These are phyloP conservation scores for Peribolospora kevripleyi DNA, from an alignment of 768 basidiomycete genomes.

Conservation along the genomic window DNA sequence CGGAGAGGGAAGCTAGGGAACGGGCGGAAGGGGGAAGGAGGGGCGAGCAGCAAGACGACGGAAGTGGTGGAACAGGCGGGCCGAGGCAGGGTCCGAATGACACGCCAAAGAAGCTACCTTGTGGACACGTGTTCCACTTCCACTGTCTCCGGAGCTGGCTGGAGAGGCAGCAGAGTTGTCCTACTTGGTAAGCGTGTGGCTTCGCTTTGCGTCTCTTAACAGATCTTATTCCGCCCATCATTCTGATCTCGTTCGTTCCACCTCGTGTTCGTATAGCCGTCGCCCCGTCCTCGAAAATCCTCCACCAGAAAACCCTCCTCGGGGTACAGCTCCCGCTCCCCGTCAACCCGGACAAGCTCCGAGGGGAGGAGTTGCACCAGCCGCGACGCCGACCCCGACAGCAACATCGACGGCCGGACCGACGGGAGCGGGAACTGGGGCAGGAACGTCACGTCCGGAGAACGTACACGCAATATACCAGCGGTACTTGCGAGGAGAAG, in stretches of 20 bases:
- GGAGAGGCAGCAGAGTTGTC: slow-evolving; percentile 94
- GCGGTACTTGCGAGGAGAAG: no score
- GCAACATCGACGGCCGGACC: no score
- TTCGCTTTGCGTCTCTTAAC: slow-evolving; percentile 1
- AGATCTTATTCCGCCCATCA: slow-evolving; percentile 5
- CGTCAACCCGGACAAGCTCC: no score
- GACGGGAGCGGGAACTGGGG: no score
- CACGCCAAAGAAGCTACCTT: slow-evolving; percentile 85
- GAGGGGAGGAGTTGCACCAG: no score
- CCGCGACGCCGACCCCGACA: no score
- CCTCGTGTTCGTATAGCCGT: slow-evolving; percentile 27
- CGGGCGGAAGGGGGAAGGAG: slow-evolving; percentile 10
- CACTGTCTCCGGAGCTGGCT: slow-evolving; percentile 93
- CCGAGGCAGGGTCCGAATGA: slow-evolving; percentile 30
- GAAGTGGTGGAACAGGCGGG: slow-evolving; percentile 6
- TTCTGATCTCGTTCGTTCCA: background rate
- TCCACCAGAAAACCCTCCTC: slow-evolving; percentile 1
- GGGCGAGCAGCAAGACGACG: slow-evolving; percentile 11
- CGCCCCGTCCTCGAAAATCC: slow-evolving; percentile 44
- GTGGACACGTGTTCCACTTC: slow-evolving; percentile 96
- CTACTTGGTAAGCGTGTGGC: slow-evolving; percentile 53
- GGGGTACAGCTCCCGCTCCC: background rate
- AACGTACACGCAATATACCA: no score
- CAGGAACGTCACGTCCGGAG: no score
- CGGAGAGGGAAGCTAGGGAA: slow-evolving; percentile 6